Evolutionary conservation across 2,329 filamentous ascomycete genomes (phyloP), one percentile per base, ranked within the genome.

Genomic region (Apiospora sp.): DNA sequence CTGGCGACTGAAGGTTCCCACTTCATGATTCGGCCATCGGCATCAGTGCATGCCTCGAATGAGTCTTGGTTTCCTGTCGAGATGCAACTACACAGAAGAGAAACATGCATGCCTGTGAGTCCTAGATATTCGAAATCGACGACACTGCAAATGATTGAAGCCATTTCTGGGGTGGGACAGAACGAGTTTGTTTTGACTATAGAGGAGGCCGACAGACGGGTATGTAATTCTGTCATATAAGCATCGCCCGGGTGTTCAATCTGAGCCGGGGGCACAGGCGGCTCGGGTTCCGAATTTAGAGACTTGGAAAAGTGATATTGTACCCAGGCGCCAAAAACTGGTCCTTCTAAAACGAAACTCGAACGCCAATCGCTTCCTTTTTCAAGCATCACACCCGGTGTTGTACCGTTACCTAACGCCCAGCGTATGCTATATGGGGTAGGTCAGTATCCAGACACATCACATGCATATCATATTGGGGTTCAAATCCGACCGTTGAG

Each of bases 21-120:
- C 49, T 51, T 51, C 49, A 12, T 51, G 49, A 51, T 51, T 51
- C n/a, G n/a, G n/a, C 49, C n/a, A 51, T 51, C 49, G 49, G 49
- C 8, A 51, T 51, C n/a, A 51, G 49, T 51, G 49, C 7, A 27
- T 51, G 49, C 49, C n/a, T 51, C n/a, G 8, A 51, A 51, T 13
- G n/a, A 51, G 8, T 51, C 49, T 51, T 51, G n/a, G 27, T 51
- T 51, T 13, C n/a, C 49, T 51, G n/a, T 51, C n/a, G n/a, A 12
- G 49, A 27, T 51, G 10, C n/a, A 27, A 27, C n/a, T 51, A 13
- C 49, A 51, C 13, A 51, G 49, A 51, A 51, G 49, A 8, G 49
- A 51, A n/a, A 51, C n/a, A 51, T 27, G n/a, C 49, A 51, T 51
- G 49, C 49, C 49, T 13, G n/a, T 12, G 2, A 51, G 49, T 27